Percentiles rank a stretch among this genome's conserved stretches.
These are phyloP conservation scores for Penicillium sp. DNA, from an alignment of 2,329 filamentous ascomycete genomes.

Conservation along the genomic window DNA sequence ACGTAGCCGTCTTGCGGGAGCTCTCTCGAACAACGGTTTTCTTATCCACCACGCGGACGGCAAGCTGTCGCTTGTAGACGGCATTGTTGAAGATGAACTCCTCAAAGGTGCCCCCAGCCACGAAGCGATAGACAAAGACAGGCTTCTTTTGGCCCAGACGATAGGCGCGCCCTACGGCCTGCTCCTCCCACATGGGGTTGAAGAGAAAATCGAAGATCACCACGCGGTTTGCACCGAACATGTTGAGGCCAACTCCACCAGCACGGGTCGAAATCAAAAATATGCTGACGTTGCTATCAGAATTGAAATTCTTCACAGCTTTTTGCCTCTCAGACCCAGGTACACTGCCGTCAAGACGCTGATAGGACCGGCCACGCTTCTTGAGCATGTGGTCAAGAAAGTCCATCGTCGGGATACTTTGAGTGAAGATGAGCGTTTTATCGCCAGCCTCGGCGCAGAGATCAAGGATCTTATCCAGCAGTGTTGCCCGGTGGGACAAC, in stretches of 20 bases:
- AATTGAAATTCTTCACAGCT: constrained; percentile 65
- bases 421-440: constrained; percentile 75
- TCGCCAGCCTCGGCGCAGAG: constrained; percentile 58
- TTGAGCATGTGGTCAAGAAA: constrained; percentile 58
- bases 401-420: constrained; percentile 62
- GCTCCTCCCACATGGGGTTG: constrained; percentile 75
- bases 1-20: constrained; percentile 47
- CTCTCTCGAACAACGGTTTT: constrained; percentile 68
- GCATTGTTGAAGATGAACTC: constrained; percentile 65
- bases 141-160: constrained; percentile 74
- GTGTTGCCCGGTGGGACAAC: constrained; percentile 62
- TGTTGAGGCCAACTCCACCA: constrained; percentile 77
- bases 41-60: constrained; percentile 74
- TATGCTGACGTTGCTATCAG: constrained; percentile 45
- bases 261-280: constrained; percentile 79
- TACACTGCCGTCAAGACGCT: constrained; percentile 64
- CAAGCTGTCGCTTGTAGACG: constrained; percentile 76
- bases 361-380: constrained; percentile 42
- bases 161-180: constrained; percentile 81
- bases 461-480: constrained; percentile 65
- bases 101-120: constrained; percentile 74
- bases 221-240: constrained; percentile 76
- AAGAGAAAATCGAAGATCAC: constrained; percentile 79
- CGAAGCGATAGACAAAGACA: constrained; percentile 79
- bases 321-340: constrained; percentile 53